phyloP scores from a whole-genome alignment of 2,329 filamentous ascomycete genomes.

The Sclerotinia spermophila region DNA sequence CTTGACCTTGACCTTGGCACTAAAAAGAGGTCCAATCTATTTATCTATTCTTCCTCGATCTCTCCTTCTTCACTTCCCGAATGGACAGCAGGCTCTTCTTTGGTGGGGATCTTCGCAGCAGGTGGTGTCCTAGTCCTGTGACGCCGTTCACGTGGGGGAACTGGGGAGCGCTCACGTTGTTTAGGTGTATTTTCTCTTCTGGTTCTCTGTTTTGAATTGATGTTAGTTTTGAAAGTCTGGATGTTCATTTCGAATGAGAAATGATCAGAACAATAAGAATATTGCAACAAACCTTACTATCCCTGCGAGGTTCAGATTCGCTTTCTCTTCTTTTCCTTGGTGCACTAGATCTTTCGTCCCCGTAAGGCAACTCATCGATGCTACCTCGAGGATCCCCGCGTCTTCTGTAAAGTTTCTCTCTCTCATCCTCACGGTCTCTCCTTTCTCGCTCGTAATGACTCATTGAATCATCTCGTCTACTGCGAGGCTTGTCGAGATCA shows the following conservation, averaged over 20 bases:
- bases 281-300: constrained; percentile 50
- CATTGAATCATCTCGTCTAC: constrained; percentile 57
- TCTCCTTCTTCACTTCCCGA: constrained; percentile 97
- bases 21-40: constrained; percentile 5
- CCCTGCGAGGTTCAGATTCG: constrained; percentile 63
- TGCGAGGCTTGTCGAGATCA: constrained; percentile 41
- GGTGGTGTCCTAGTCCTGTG: constrained; percentile 57
- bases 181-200: constrained; percentile 51
- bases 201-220: constrained; percentile 45
- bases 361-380: constrained; percentile 87
- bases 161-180: constrained; percentile 55
- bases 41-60: constrained; percentile 73
- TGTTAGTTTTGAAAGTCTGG: constrained; percentile 18
- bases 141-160: constrained; percentile 50
- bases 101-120: constrained; percentile 33
- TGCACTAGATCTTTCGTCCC: constrained; percentile 63
- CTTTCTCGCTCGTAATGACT: constrained; percentile 81
- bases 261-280: not conserved
- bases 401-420: constrained; percentile 82
- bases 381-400: constrained; percentile 72
- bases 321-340: constrained; percentile 76
- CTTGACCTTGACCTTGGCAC: not conserved
- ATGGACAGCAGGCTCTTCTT: constrained; percentile 45
- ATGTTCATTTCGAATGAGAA: not conserved
- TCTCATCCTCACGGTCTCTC: constrained; percentile 82